Conservation (phyloP, 148 eudicot species). For the Simmondsia chinensis region DNA sequence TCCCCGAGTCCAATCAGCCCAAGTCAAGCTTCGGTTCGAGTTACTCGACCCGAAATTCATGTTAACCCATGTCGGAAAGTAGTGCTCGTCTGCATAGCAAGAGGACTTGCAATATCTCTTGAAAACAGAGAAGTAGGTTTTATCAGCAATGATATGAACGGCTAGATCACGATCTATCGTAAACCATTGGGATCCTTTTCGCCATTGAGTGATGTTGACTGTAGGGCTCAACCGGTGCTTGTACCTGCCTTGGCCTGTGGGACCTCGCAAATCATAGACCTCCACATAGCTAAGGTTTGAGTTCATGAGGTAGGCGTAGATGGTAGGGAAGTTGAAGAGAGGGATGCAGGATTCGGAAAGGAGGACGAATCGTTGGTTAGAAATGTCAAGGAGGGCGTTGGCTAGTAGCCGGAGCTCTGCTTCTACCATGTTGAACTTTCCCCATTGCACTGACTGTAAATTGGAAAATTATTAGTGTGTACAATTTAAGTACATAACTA, state of each 20-base stretch:
- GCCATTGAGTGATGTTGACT: conserved; percentile 57
- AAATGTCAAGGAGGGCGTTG: conserved; percentile 67
- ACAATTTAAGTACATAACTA: too few species aligned
- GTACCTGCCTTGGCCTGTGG: conserved; percentile 71
- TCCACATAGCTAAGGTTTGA: conserved; percentile 44
- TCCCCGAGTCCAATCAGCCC: conserved; percentile 23
- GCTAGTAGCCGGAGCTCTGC: conserved; percentile 78
- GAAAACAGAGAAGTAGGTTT: conserved; percentile 40
- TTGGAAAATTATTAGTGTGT: too few species aligned
- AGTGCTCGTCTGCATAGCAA: conserved; percentile 75
- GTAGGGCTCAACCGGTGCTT: conserved; percentile 47
- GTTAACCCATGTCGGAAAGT: conserved; percentile 50
- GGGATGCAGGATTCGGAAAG: conserved; percentile 94
- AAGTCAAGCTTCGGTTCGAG: conserved; percentile 20
- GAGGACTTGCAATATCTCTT: conserved; percentile 36
- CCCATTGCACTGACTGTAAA: conserved; percentile 86
- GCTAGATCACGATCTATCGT: conserved; percentile 60
- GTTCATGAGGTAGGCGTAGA: conserved; percentile 63
- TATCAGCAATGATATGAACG: conserved; percentile 39
- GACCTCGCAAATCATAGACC: conserved; percentile 42
- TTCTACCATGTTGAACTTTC: conserved; percentile 64
- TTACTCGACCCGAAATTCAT: conserved; percentile 10
- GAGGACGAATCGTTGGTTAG: conserved; percentile 69
- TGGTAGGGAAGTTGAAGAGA: conserved; percentile 61
- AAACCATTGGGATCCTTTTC: conserved; percentile 96